Evolutionary conservation across 2,329 filamentous ascomycete species (phyloP).

Genomic region (Fusarium citri): DNA sequence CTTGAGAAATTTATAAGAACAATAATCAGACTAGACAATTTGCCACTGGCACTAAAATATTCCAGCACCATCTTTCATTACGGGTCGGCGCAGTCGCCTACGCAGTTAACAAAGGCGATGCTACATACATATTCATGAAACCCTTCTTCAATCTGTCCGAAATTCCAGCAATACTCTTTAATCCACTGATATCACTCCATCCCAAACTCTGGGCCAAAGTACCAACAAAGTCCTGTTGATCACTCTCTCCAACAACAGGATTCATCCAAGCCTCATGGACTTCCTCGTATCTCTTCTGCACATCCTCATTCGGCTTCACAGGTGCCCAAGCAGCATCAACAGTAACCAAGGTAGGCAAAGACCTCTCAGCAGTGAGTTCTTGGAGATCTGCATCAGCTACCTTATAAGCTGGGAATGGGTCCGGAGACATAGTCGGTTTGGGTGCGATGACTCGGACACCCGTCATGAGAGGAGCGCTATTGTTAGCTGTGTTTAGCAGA

Average conservation of each 20-base stretch:
- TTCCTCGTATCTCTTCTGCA: not conserved
- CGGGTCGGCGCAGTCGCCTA: not conserved
- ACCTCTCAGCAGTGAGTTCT: not conserved
- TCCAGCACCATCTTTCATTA: too few relatives aligned
- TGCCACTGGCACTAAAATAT: accelerated
- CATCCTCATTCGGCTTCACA: not conserved
- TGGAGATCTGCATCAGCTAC: conserved; percentile 8
- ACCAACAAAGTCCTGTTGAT: not conserved
- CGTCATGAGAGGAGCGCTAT: conserved; percentile 5
- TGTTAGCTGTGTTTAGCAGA: not conserved
- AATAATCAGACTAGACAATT: too few relatives aligned
- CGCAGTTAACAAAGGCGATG: not conserved
- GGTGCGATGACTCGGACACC: conserved; percentile 7
- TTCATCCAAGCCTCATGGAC: not conserved
- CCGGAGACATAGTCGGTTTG: not conserved
- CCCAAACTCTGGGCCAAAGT: not conserved
- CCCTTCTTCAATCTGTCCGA: not conserved
- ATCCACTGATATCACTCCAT: not conserved
- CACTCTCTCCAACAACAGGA: not conserved
- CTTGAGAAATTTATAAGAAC: too few relatives aligned
- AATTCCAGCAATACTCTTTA: not conserved
- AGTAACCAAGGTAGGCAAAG: not conserved
- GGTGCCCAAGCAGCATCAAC: not conserved
- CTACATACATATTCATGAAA: conserved; percentile 10
- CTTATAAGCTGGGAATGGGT: conserved; percentile 5